Evolutionary conservation across 2,329 filamentous ascomycete species (phyloP).

Genomic region (Colletotrichum nymphaeae): DNA sequence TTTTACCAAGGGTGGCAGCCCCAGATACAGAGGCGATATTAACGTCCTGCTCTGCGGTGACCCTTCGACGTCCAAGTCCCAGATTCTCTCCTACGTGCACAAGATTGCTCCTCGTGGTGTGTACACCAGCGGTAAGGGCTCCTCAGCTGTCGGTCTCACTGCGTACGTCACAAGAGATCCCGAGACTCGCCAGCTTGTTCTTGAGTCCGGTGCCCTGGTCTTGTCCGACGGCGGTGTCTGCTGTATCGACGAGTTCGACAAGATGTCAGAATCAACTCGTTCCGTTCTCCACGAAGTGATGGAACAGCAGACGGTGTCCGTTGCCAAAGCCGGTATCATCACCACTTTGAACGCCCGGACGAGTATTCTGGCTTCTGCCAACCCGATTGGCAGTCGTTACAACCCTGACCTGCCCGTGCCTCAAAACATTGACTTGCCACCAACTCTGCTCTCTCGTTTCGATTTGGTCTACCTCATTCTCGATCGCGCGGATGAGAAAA

Average conservation of each 20-base stretch:
- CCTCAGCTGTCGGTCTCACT: constrained; percentile 83
- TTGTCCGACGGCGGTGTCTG: constrained; percentile 85
- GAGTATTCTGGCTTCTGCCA: constrained; percentile 95
- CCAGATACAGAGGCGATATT: constrained; percentile 96
- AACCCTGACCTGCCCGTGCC: constrained; percentile 96
- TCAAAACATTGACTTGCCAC: constrained; percentile 97
- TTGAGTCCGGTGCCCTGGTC: constrained; percentile 83
- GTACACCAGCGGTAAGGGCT: constrained; percentile 85
- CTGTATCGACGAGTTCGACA: constrained; percentile 88
- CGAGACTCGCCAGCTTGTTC: constrained; percentile 81
- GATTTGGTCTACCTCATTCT: constrained; percentile 97
- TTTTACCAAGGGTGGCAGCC: constrained; percentile 95
- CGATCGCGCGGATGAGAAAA: constrained; percentile 91
- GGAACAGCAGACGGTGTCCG: constrained; percentile 88
- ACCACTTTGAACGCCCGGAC: constrained; percentile 97
- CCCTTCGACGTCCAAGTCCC: constrained; percentile 95
- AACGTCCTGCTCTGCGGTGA: constrained; percentile 97
- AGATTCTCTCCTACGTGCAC: constrained; percentile 93
- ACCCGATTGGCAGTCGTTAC: constrained; percentile 97
- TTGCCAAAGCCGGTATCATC: constrained; percentile 93
- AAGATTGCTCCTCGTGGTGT: constrained; percentile 93
- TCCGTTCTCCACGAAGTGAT: constrained; percentile 89
- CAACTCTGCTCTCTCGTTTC: constrained; percentile 94
- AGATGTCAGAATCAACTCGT: constrained; percentile 83
- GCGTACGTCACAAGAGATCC: constrained; percentile 85